Evolutionary conservation across 164 flowering plant species (phyloP), one percentile per base, ranked within the genome.

Genomic region (Platanus orientalis): DNA sequence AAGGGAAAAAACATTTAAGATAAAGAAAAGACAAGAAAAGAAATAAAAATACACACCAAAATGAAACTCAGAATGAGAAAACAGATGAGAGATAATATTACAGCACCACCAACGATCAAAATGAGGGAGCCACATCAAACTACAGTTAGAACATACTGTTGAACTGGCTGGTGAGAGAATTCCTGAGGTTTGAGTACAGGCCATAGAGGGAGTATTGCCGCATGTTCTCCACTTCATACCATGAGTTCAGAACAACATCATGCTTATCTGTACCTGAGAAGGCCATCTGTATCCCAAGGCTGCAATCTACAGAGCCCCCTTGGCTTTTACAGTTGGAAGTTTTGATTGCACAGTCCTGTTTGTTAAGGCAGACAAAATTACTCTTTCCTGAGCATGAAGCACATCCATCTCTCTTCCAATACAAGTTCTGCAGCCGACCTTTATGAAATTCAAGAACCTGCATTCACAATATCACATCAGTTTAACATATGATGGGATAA

Each of bases 221-320:
- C 5, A 94, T 88, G 34, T 89, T 91, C 63, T 78, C 71, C 48
- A 92, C 96, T 76, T 89, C 92, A 73, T 86, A 89, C 96, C 99
- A 94, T 6, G 99, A 89, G 73, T 94, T 91, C 67, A 94, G 84
- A 57, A 75, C 85, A 1, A 68, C 57, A 13, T 76, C 64, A 60
- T 94, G 92, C 75, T 94, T 91, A 71, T 94, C 99, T 52, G 99
- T 94, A 60, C 99, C 99, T 7, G 99, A 91, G 69, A 92, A 94
- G 1, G 97, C 89, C 26, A 91, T 36, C 55, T 94, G 99, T 65
- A 94, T 89, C 29, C 96, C 92, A 24, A 91, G 73, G 78, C 97
- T 94, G 76, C 99, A 94, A 71, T 94, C 99, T 7, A 79, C 93
- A 32, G 69, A 17, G 3, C 93, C 96, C 17, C 89, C 88, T 30